Evolutionary conservation across 2,329 filamentous ascomycete genomes (phyloP).

Genomic region (Elsinoe batatas): DNA sequence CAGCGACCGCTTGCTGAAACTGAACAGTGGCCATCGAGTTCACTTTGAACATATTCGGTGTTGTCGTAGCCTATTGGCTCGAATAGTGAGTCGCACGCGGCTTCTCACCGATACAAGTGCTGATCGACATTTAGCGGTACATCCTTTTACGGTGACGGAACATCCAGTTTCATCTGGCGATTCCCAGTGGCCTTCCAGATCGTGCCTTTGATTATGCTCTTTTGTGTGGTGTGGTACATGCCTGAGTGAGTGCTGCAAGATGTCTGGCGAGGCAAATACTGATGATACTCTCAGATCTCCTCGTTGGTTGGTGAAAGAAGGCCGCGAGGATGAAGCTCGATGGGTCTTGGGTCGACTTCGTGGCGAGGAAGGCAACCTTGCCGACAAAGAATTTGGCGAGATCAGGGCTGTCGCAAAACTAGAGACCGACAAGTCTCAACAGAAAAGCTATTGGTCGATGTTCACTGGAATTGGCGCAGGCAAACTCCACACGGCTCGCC

Average conservation of each 20-base stretch:
- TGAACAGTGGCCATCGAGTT: constrained; percentile 63
- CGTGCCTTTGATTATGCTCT: constrained; percentile 49
- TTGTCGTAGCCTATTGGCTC: constrained; percentile 40
- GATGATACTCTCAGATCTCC: constrained; percentile 36
- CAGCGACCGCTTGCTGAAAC: not conserved
- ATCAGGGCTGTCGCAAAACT: constrained; percentile 54
- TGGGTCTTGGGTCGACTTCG: constrained; percentile 55
- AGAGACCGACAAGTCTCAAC: constrained; percentile 36
- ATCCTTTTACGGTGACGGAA: constrained; percentile 19
- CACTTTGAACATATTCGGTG: constrained; percentile 62
- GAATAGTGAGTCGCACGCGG: constrained; percentile 33
- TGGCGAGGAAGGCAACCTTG: constrained; percentile 33
- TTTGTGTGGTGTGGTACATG: constrained; percentile 53
- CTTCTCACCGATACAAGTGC: not conserved
- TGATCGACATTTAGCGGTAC: constrained; percentile 10
- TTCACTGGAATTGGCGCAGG: constrained; percentile 24
- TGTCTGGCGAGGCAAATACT: not conserved
- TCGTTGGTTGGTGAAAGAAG: constrained; percentile 56
- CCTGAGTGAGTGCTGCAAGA: constrained; percentile 40
- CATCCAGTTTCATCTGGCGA: constrained; percentile 35
- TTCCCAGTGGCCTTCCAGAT: constrained; percentile 65
- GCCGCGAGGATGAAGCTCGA: constrained; percentile 55
- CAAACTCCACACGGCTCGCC: constrained; percentile 27
- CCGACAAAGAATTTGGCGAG: constrained; percentile 55
- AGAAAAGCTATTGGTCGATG: constrained; percentile 26